Conservation (phyloP, 208 protist genomes). For the Leishmania tarentolae region DNA sequence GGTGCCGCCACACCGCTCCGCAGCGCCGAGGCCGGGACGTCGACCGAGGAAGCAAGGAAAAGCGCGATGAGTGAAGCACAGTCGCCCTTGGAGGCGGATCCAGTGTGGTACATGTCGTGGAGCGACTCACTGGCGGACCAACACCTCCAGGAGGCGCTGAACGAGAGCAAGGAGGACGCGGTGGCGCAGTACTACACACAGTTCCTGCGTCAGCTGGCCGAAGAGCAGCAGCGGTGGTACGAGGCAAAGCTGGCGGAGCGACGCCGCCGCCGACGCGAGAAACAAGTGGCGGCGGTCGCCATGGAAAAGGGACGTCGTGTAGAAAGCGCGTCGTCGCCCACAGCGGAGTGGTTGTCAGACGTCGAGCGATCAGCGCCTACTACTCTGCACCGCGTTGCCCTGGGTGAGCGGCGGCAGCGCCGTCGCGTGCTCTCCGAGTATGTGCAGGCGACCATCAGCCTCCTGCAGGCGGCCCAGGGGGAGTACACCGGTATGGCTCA, state of each 20-base stretch:
- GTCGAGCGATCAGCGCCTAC: not conserved
- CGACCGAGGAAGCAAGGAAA: not conserved
- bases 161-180: constrained; percentile 50
- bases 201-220: constrained; percentile 31
- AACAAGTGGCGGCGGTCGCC: not conserved
- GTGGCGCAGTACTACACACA: constrained; percentile 41
- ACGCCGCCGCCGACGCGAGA: constrained; percentile 1
- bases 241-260: constrained; percentile 32
- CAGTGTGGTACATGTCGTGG: constrained; percentile 36
- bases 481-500: constrained; percentile 12
- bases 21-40: constrained; percentile 1
- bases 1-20: not conserved
- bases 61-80: not conserved
- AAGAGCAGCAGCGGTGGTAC: constrained; percentile 48
- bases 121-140: constrained; percentile 35
- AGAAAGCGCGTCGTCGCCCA: not conserved
- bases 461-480: constrained; percentile 20
- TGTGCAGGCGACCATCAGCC: constrained; percentile 4
- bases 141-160: constrained; percentile 36
- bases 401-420: constrained; percentile 25
- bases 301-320: not conserved
- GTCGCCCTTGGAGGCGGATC: constrained; percentile 14
- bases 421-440: constrained; percentile 22
- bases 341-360: not conserved
- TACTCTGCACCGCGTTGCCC: not conserved